phyloP scores from a whole-genome alignment of 768 basidiomycete genomes.

The Podaxis pistillaris region DNA sequence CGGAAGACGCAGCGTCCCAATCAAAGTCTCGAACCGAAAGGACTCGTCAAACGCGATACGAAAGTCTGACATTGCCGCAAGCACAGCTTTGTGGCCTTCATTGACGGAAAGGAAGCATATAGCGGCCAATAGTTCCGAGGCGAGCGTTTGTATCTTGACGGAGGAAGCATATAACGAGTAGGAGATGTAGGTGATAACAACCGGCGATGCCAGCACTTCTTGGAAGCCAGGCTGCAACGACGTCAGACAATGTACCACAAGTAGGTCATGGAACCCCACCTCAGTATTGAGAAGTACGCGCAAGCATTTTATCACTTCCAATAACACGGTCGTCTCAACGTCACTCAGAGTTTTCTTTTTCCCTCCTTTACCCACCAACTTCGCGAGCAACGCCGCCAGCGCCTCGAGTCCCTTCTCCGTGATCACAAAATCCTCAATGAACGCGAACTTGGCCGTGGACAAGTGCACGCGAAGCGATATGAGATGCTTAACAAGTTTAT shows the following conservation, averaged over 20 bases:
- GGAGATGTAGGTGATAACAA: constrained; percentile 67
- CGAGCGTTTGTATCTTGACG: constrained; percentile 64
- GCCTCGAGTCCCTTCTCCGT: constrained; percentile 63
- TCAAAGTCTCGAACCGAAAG: constrained; percentile 78
- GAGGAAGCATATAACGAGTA: constrained; percentile 68
- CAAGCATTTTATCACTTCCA: constrained; percentile 78
- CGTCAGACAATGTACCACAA: constrained; percentile 11
- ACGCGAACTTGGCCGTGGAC: constrained; percentile 75
- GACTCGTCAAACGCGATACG: constrained; percentile 65
- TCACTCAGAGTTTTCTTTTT: constrained; percentile 62
- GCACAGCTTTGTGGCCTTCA: constrained; percentile 72
- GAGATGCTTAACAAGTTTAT: constrained; percentile 71
- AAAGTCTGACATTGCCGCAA: constrained; percentile 81
- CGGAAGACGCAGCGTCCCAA: constrained; percentile 58
- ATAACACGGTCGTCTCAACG: constrained; percentile 60
- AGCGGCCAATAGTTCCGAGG: constrained; percentile 79
- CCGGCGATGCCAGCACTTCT: constrained; percentile 60
- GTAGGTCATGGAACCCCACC: constrained; percentile 41
- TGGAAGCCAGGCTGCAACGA: constrained; percentile 64
- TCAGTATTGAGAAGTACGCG: constrained; percentile 83
- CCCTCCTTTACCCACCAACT: constrained; percentile 66
- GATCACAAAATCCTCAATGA: constrained; percentile 78
- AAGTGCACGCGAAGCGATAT: constrained; percentile 83
- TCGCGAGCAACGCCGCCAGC: constrained; percentile 55
- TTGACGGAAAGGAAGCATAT: constrained; percentile 71